phyloP scores from a whole-genome alignment of 2,329 filamentous ascomycete species.

The Rugonectria rugulosa region DNA sequence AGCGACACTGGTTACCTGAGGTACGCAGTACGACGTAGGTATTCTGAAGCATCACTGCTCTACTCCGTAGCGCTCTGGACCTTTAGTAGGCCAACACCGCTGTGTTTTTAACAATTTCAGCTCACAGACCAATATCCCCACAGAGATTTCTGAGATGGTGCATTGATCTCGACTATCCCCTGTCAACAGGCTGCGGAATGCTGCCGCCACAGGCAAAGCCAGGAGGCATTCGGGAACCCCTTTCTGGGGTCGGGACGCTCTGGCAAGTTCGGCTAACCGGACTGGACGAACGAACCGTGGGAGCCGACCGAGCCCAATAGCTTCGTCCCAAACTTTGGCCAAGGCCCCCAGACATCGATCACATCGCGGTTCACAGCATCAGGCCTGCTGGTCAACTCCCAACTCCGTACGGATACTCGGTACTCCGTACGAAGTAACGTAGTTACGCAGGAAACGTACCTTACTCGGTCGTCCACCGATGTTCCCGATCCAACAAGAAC shows the following conservation, averaged over 20 bases:
- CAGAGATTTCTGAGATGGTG: slow-evolving; percentile 14
- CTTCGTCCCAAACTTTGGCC: slow-evolving; percentile 27
- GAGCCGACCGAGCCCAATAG: slow-evolving; percentile 32
- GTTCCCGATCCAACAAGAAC: slow-evolving; percentile 6
- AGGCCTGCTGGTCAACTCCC: background rate
- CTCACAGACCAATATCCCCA: slow-evolving; percentile 19
- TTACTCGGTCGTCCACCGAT: slow-evolving; percentile 18
- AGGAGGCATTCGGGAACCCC: slow-evolving; percentile 34
- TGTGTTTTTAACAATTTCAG: background rate
- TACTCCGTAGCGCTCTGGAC: background rate
- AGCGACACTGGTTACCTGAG: too few relatives aligned
- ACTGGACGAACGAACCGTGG: slow-evolving; percentile 19
- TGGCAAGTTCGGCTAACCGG: slow-evolving; percentile 28
- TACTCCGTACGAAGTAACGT: too few relatives aligned
- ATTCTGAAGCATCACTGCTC: background rate
- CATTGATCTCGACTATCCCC: slow-evolving; percentile 31
- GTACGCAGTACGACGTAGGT: background rate
- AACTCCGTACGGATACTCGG: too few relatives aligned
- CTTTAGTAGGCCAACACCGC: background rate
- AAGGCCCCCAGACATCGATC: slow-evolving; percentile 8
- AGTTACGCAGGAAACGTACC: too few relatives aligned
- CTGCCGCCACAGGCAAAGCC: slow-evolving; percentile 37
- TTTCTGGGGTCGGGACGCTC: slow-evolving; percentile 36
- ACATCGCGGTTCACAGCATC: slow-evolving; percentile 16
- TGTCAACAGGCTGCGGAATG: slow-evolving; percentile 40